These are phyloP conservation scores for Areca catechu DNA, from an alignment of 176 grass and related monocot species.

Conservation along the genomic window DNA sequence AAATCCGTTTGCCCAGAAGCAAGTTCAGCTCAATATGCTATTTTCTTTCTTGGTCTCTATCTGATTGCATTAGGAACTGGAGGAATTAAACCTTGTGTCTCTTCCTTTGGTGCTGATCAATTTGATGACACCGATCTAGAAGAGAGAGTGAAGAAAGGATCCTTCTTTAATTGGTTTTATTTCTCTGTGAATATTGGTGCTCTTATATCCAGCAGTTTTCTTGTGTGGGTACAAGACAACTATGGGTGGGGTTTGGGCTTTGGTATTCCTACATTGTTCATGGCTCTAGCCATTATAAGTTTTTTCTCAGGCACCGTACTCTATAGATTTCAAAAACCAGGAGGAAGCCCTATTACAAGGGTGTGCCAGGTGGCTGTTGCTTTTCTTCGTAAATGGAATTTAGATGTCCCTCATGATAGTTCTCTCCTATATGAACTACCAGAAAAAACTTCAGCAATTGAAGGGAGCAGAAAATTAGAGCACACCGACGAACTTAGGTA, in stretches of 20 bases:
- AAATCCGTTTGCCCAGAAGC: conserved; percentile 41
- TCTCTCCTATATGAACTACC: conserved; percentile 65
- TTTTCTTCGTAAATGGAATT: conserved; percentile 50
- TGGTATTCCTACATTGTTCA: conserved; percentile 67
- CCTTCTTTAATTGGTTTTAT: conserved; percentile 97
- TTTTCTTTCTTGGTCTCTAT: conserved; percentile 71
- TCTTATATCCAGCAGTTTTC: conserved; percentile 53
- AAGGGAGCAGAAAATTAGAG: conserved; percentile 76
- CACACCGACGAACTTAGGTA: conserved; percentile 78
- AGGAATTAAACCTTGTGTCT: conserved; percentile 89
- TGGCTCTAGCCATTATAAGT: conserved; percentile 62
- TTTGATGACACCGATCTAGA: conserved; percentile 77
- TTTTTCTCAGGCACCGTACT: conserved; percentile 63
- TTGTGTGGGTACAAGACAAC: conserved; percentile 87
- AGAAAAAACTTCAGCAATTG: conserved; percentile 55
- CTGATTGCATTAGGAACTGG: conserved; percentile 81
- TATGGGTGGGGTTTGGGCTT: conserved; percentile 84
- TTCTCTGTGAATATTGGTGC: conserved; percentile 76
- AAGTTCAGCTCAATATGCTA: conserved; percentile 41
- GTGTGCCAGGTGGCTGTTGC: conserved; percentile 72
- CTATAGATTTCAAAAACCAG: conserved; percentile 85
- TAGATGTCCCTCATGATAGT: conserved; percentile 34
- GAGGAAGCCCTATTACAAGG: conserved; percentile 73
- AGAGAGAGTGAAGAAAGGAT: conserved; percentile 67
- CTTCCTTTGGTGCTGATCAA: conserved; percentile 83